Evolutionary conservation across 192 early-diverging fungal species (phyloP), one percentile per base, ranked within the genome.

Genomic region (Thamnidium elegans): DNA sequence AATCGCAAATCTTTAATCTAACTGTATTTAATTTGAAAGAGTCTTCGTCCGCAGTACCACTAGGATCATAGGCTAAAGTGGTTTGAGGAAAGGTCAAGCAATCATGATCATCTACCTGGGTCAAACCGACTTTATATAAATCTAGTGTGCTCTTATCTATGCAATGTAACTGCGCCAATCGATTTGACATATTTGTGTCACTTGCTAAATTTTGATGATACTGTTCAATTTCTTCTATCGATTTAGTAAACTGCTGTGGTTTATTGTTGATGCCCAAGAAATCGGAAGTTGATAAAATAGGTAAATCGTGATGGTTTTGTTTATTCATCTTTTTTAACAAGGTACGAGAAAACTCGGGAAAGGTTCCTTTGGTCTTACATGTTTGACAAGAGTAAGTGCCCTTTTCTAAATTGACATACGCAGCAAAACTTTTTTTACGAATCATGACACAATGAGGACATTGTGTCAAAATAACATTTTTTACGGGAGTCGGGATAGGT

Each of bases 311-410:
- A 47, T 11, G 39, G 23, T 50, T 44, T 20, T 61, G 15, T 55
- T 32, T 19, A 66, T 59, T 13, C 71, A 72, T 20, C 70, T 81
- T 39, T 69, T 74, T 67, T 71, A 78, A 30, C 69, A 76, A 21
- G 71, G 31, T 65, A 53, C 50, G 63, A 1, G 76, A 42, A 46
- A 86, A 89, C 23, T 86, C 82, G 5, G 76, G 70, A 84, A 86
- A 89, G 10, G 69, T 47, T 0, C 87, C 85, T 46, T 81, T 74
- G 46, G 72, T 73, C 61, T 76, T 71, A 67, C 87, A 89, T 21
- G 69, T 74, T 1, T 76, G 77, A 55, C 87, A 89, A 42, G 78
- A 67, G 76, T 81, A 89, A 13, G 63, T 66, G 5, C 87, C 85
- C 1, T 78, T 81, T 34, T 66, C 50, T 14, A 79, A 71, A 47